These are phyloP conservation scores for Oropetium thomaeum DNA, from an alignment of 176 grass and related monocot genomes.

Conservation along the genomic window DNA sequence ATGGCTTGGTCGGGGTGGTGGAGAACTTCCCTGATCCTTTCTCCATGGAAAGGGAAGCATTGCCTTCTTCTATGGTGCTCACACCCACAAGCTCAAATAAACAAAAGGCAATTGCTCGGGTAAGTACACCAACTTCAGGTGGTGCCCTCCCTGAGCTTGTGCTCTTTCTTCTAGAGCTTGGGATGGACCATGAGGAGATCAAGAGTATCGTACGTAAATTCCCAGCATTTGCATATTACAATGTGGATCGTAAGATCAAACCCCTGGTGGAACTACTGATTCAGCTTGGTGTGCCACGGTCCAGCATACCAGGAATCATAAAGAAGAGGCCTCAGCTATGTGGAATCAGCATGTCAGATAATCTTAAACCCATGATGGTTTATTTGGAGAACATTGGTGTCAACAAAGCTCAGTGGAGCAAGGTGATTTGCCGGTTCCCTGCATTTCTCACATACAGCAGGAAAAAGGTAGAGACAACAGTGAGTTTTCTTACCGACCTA, in stretches of 20 bases:
- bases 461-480: slow-evolving; percentile 62
- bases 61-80: slow-evolving; percentile 32
- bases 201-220: slow-evolving; percentile 55
- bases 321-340: slow-evolving; percentile 81
- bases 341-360: slow-evolving; percentile 86
- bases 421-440: slow-evolving; percentile 78
- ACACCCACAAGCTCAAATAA: slow-evolving; percentile 59
- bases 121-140: slow-evolving; percentile 44
- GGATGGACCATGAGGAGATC: slow-evolving; percentile 67
- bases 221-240: slow-evolving; percentile 81
- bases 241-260: slow-evolving; percentile 76
- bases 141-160: slow-evolving; percentile 62
- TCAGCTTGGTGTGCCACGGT: slow-evolving; percentile 59
- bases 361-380: slow-evolving; percentile 89
- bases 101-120: slow-evolving; percentile 67
- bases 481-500: slow-evolving; percentile 68
- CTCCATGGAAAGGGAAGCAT: slow-evolving; percentile 34
- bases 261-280: slow-evolving; percentile 60
- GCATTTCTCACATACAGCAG: slow-evolving; percentile 83
- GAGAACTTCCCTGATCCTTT: slow-evolving; percentile 79
- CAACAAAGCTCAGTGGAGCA: slow-evolving; percentile 74
- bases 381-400: slow-evolving; percentile 83
- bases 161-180: slow-evolving; percentile 60
- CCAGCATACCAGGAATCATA: slow-evolving; percentile 78
- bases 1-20: slow-evolving; percentile 60